Percentiles rank a stretch among this genome's conserved stretches.
phyloP scores from a whole-genome alignment of 2,329 filamentous ascomycete species.

The Trichothecium sympodiale region DNA sequence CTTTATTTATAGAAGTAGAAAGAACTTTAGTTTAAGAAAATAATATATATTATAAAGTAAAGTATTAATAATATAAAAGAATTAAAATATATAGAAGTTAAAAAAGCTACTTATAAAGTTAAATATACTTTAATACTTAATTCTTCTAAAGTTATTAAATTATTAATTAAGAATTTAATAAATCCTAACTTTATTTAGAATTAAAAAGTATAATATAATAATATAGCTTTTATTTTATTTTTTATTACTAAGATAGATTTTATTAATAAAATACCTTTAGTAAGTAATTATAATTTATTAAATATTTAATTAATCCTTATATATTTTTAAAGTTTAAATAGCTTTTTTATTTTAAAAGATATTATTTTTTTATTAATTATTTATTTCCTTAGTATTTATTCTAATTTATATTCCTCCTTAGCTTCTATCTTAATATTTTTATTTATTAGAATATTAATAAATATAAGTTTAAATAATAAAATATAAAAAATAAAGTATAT shows the following conservation, averaged over 20 bases:
- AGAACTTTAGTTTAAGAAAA: constrained; percentile 1
- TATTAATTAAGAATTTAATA: background rate
- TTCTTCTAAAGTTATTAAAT: background rate
- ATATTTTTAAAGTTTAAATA: no score
- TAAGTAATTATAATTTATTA: constrained; percentile 4
- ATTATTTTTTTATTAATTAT: no score
- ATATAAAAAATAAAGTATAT: background rate
- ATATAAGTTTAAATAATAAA: background rate
- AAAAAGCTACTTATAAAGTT: background rate
- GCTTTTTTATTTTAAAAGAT: no score
- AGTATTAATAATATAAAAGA: constrained; percentile 1
- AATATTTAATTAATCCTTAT: constrained; percentile 9
- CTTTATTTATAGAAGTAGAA: constrained; percentile 1
- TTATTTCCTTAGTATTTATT: background rate
- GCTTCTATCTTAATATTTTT: no score
- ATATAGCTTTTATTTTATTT: no score
- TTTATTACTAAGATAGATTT: no score
- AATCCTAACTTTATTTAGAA: background rate
- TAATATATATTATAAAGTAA: background rate
- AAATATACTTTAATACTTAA: background rate
- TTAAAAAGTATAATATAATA: background rate
- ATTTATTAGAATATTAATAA: background rate
- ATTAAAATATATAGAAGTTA: background rate
- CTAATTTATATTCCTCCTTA: no score
- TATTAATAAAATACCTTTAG: constrained; percentile 2